These are phyloP conservation scores for Hypocrella siamensis DNA, from an alignment of 2,329 filamentous ascomycete genomes.

Conservation along the genomic window DNA sequence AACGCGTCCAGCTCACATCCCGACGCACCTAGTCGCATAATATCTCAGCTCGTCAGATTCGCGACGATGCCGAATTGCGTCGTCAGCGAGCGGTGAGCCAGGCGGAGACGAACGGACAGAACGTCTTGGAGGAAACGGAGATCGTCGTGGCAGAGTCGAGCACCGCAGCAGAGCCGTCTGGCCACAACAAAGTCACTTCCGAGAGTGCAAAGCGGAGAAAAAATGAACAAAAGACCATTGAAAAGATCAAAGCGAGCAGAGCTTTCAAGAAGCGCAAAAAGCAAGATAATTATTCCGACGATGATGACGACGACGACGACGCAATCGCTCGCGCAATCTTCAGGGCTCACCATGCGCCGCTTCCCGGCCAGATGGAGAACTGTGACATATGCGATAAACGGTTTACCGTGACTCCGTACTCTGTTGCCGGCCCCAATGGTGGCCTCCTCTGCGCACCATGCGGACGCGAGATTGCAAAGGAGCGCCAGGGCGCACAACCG, in stretches of 20 bases:
- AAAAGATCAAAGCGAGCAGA: conserved; percentile 48
- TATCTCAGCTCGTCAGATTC: conserved; percentile 46
- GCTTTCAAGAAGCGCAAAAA: conserved; percentile 37
- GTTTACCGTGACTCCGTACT: conserved; percentile 87
- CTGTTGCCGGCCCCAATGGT: conserved; percentile 64
- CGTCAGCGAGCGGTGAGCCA: conserved; percentile 21
- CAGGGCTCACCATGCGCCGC: conserved; percentile 30
- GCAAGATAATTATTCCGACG: conserved; percentile 19
- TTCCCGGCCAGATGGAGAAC: conserved; percentile 79
- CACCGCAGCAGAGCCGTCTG: conserved; percentile 11
- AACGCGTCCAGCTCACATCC: conserved; percentile 7
- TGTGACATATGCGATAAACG: conserved; percentile 75
- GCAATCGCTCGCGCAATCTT: conserved; percentile 34
- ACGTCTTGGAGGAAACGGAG: conserved; percentile 5
- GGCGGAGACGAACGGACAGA: conserved; percentile 8
- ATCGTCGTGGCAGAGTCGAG: conserved; percentile 8
- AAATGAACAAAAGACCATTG: conserved; percentile 36
- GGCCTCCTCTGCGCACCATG: conserved; percentile 76
- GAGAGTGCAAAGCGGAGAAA: conserved; percentile 20
- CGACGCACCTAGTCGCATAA: conserved; percentile 48
- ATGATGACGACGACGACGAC: conserved; percentile 37
- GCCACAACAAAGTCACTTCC: conserved; percentile 10
- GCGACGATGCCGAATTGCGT: conserved; percentile 30
- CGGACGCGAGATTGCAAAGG: conserved; percentile 56
- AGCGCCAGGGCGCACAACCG: conserved; percentile 25